These are phyloP conservation scores for Vigna mungo DNA, from an alignment of 306 rosid genomes.

Conservation along the genomic window DNA sequence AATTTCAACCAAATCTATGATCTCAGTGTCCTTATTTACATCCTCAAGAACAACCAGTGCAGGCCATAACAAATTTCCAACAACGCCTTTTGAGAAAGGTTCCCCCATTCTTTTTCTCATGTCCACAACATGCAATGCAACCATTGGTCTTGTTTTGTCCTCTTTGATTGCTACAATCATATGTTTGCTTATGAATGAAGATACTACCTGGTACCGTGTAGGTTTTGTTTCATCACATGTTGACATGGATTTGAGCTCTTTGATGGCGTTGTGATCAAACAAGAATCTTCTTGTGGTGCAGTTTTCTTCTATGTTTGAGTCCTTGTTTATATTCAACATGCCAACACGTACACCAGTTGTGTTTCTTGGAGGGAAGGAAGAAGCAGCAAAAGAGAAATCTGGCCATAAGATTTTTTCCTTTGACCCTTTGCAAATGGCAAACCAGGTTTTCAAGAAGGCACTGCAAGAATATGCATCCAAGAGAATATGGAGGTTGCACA, in stretches of 20 bases:
- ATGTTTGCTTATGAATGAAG: slow-evolving; percentile 56
- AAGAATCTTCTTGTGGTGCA: slow-evolving; percentile 56
- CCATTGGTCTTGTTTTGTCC: slow-evolving; percentile 24
- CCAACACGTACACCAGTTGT: slow-evolving; percentile 35
- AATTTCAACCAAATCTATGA: slow-evolving; percentile 28
- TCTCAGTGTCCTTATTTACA: slow-evolving; percentile 12
- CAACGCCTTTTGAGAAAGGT: slow-evolving; percentile 32
- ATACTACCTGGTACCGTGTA: slow-evolving; percentile 47
- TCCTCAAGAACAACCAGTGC: slow-evolving; percentile 23
- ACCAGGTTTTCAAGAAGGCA: slow-evolving; percentile 54
- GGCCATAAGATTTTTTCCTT: slow-evolving; percentile 35
- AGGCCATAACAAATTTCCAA: slow-evolving; percentile 36
- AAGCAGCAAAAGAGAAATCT: slow-evolving; percentile 40
- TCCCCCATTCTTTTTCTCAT: slow-evolving; percentile 57
- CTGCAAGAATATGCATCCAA: slow-evolving; percentile 50
- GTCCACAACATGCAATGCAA: slow-evolving; percentile 57
- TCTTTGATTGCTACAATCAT: slow-evolving; percentile 43
- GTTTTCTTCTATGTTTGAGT: slow-evolving; percentile 27
- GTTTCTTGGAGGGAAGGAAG: slow-evolving; percentile 55
- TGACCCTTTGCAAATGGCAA: slow-evolving; percentile 38
- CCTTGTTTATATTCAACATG: slow-evolving; percentile 4
- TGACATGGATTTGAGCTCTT: slow-evolving; percentile 29
- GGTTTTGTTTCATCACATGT: slow-evolving; percentile 38
- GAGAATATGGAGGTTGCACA: slow-evolving; percentile 53
- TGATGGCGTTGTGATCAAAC: slow-evolving; percentile 41